Percentiles rank a stretch among this genome's conserved stretches.
phyloP scores from a whole-genome alignment of 176 grass and related monocot genomes.

The Musa troglodytarum region DNA sequence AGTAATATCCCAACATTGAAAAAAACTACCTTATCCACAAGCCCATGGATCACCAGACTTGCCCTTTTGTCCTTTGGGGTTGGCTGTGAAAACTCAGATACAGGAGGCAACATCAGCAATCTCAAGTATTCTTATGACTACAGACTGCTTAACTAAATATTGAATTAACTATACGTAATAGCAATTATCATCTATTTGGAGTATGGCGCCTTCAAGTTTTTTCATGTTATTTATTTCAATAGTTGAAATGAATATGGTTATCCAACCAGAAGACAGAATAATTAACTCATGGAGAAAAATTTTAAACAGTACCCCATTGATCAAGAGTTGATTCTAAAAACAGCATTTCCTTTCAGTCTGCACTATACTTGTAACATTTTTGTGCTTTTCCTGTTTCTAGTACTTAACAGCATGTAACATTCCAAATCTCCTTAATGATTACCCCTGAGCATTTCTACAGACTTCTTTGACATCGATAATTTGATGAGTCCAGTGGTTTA shows the following conservation, averaged over 20 bases:
- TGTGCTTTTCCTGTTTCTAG: too few relatives aligned
- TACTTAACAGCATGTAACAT: too few relatives aligned
- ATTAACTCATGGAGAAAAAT: too few relatives aligned
- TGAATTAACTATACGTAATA: not conserved
- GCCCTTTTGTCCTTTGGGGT: conserved; percentile 97
- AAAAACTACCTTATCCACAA: conserved; percentile 78
- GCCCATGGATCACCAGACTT: conserved; percentile 85
- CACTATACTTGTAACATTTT: too few relatives aligned
- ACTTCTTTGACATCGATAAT: too few relatives aligned
- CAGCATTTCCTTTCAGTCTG: too few relatives aligned
- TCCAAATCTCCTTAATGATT: too few relatives aligned
- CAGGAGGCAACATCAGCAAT: conserved; percentile 3
- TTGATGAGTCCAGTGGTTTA: too few relatives aligned
- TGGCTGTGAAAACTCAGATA: conserved; percentile 35
- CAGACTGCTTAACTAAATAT: not conserved
- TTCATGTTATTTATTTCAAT: not conserved
- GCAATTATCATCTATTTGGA: not conserved
- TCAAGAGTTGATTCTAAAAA: too few relatives aligned
- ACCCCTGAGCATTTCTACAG: too few relatives aligned
- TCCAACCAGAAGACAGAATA: not conserved
- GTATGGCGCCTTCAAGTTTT: not conserved
- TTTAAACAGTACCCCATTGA: too few relatives aligned
- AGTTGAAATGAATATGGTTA: not conserved
- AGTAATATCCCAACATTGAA: conserved; percentile 19
- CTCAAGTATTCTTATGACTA: not conserved